A percentile compares a stretch with the other conserved stretches of the same genome.
Evolutionary conservation across 2,329 filamentous ascomycete genomes (phyloP).

Genomic region (Blastomyces silverae): DNA sequence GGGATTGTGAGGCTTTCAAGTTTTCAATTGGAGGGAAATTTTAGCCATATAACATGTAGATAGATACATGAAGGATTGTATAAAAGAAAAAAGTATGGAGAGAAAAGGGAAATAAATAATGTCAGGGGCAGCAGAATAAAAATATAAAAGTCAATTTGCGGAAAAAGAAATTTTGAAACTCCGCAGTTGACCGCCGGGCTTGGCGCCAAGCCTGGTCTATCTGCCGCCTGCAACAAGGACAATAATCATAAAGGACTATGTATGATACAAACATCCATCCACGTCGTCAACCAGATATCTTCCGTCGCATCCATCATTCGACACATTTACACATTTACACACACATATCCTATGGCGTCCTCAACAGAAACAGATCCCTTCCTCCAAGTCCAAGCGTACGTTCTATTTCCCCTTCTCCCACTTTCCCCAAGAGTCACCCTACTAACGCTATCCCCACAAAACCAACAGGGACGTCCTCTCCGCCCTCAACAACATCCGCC

Average conservation of each 20-base stretch:
- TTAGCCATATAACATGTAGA: neutral
- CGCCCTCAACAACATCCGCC: constrained; percentile 71
- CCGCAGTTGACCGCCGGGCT: neutral
- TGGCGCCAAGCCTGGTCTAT: constrained; percentile 4
- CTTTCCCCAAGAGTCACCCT: constrained; percentile 8
- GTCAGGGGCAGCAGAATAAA: neutral
- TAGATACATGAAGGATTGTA: neutral
- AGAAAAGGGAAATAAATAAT: neutral
- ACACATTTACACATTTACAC: neutral
- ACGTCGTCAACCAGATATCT: neutral
- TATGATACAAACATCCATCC: constrained; percentile 14
- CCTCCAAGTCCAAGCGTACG: constrained; percentile 45
- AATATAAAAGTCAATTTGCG: neutral
- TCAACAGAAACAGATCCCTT: constrained; percentile 38
- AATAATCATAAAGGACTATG: too few species aligned
- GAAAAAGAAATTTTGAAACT: neutral
- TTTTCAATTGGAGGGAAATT: neutral
- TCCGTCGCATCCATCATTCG: neutral
- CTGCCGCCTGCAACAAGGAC: neutral
- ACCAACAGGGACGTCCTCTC: constrained; percentile 70
- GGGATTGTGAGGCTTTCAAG: neutral
- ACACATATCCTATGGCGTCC: constrained; percentile 26
- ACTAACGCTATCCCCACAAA: neutral
- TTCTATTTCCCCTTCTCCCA: constrained; percentile 14
- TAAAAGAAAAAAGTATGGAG: neutral